Conservation (phyloP, 2,329 filamentous ascomycete species). For the Sarocladium kiliense region DNA sequence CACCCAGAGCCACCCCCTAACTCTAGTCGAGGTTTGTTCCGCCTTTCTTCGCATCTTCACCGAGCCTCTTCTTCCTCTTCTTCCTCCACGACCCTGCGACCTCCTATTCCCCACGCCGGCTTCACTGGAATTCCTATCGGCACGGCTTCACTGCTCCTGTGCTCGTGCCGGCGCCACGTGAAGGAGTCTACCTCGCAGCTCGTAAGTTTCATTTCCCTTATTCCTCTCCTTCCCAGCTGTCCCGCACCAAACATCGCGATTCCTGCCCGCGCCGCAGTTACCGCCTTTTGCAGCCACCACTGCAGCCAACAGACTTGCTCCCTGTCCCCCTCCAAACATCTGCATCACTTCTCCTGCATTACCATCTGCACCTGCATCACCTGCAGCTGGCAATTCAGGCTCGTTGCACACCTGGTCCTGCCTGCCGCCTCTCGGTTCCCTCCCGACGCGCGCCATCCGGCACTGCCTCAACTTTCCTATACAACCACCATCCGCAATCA, state of each 20-base stretch:
- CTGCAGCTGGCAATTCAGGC: neutral
- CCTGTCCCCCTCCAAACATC: neutral
- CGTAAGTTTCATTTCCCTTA: neutral
- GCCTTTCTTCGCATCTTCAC: neutral
- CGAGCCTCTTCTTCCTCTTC: neutral
- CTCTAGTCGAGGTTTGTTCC: neutral
- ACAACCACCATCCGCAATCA: neutral
- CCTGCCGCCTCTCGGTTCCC: slow-evolving; percentile 4
- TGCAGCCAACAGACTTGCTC: neutral
- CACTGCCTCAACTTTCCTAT: neutral
- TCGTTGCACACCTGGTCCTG: neutral
- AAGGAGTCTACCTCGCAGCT: neutral
- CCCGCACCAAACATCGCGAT: neutral
- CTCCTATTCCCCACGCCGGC: neutral
- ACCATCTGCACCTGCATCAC: neutral
- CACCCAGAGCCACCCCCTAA: neutral
- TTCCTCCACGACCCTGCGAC: neutral
- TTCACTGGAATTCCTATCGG: neutral
- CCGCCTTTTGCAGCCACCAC: neutral
- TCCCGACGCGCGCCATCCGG: neutral
- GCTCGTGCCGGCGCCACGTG: neutral
- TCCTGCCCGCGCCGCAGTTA: neutral
- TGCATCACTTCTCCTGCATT: neutral
- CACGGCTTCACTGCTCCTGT: slow-evolving; percentile 6
- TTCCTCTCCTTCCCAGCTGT: neutral